Percentiles rank a stretch among this genome's conserved stretches.
Evolutionary conservation across 2,329 filamentous ascomycete genomes (phyloP).

Genomic region (Ascochyta viciae-villosae): DNA sequence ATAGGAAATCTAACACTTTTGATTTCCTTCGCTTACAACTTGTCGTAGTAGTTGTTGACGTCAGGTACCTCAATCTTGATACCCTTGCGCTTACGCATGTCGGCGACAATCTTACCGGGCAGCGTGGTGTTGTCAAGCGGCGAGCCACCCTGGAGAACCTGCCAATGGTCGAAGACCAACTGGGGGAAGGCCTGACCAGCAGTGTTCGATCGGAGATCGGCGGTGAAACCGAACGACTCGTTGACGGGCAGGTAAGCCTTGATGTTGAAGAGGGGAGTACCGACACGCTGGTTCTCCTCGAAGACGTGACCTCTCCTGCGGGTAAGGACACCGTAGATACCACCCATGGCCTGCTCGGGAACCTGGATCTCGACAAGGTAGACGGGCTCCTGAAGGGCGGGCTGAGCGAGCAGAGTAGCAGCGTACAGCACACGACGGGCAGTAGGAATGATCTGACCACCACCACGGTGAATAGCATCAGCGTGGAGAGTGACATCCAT

Average conservation of each 20-base stretch:
- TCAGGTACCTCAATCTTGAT: conserved; percentile 94
- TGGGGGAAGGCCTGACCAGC: conserved; percentile 99
- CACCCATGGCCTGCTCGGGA: conserved; percentile 97
- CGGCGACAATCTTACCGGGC: conserved; percentile 81
- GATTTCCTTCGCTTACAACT: conserved; percentile 75
- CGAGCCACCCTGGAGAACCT: conserved; percentile 92
- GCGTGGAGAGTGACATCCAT: conserved; percentile 99
- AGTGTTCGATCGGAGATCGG: conserved; percentile 91
- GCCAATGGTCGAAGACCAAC: conserved; percentile 99
- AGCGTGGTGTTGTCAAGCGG: conserved; percentile 83
- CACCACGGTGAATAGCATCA: conserved; percentile 99
- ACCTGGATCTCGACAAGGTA: conserved; percentile 99
- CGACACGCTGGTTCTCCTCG: conserved; percentile 95
- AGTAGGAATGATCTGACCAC: conserved; percentile 98
- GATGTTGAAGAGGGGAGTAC: conserved; percentile 99
- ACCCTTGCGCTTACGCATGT: conserved; percentile 99
- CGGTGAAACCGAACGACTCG: conserved; percentile 99
- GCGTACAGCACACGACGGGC: conserved; percentile 97
- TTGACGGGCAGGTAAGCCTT: conserved; percentile 96
- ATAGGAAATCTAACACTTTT: conserved; percentile 55
- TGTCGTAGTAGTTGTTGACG: conserved; percentile 99
- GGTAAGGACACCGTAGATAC: conserved; percentile 99
- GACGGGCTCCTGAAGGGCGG: conserved; percentile 92
- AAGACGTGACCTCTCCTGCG: conserved; percentile 99
- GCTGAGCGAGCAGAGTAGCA: conserved; percentile 86